Percentiles rank a stretch among this genome's conserved stretches.
Evolutionary conservation across 148 eudicot species (phyloP).

Genomic region (Vaccinium myrtillus): DNA sequence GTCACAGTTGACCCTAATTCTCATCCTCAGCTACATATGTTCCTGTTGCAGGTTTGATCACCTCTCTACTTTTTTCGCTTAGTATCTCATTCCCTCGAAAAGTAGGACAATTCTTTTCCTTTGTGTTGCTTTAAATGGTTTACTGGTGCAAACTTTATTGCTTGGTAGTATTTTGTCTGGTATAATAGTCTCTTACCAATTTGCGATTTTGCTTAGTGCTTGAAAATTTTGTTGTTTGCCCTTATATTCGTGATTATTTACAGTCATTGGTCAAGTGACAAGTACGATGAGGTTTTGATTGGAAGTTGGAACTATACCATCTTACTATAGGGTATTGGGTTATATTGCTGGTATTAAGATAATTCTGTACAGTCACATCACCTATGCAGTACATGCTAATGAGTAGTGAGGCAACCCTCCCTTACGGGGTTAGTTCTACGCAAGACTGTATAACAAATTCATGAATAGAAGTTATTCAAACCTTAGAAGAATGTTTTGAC

Average conservation of each 20-base stretch:
- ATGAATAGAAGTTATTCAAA: not conserved
- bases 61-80: not conserved
- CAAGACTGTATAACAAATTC: not conserved
- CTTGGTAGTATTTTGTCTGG: not conserved
- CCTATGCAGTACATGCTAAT: not conserved
- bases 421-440: not conserved
- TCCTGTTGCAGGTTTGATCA: constrained; percentile 65
- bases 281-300: not conserved
- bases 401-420: not conserved
- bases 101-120: not conserved
- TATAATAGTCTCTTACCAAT: not conserved
- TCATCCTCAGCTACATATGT: constrained; percentile 74
- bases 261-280: not conserved
- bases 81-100: not conserved
- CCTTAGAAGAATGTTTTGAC: not conserved
- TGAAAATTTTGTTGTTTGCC: not conserved
- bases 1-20: constrained; percentile 72
- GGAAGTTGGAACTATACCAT: not conserved
- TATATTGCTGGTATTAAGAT: not conserved
- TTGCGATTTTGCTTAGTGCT: not conserved
- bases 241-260: not conserved
- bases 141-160: constrained; percentile 8
- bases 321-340: not conserved
- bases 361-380: not conserved
- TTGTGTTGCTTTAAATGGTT: constrained; percentile 6